Evolutionary conservation across 208 protist species (phyloP), one percentile per base, ranked within the genome.

Genomic region (Acanthamoeba healyi): DNA sequence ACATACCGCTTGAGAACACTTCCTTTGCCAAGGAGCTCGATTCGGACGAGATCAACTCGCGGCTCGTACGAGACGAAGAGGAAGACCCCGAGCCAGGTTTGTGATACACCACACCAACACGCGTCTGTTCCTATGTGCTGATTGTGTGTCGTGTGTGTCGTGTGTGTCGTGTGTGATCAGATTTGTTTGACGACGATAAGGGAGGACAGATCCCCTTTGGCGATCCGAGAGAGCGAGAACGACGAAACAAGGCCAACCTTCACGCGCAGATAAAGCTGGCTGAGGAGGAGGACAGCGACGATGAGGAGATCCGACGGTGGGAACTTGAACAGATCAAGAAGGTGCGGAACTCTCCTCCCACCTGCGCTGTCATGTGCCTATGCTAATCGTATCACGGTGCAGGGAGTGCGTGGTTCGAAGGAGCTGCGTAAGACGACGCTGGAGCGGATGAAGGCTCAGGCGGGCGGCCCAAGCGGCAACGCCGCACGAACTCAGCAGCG

Each of bases 271-370:
- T 93, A 58, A 56, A 93, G 51, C 46, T 61, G 40, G 88, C 58
- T n/a, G 65, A 93, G 29, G 65, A 81, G 42, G 88, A 93, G 88
- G 88, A 93, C 40, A 44, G 42, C 29, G 88, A 93, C 12, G 88
- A 93, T 32, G 88, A 93, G 29, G 88, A 93, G 65, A 36, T 93
- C 0, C 36, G 51, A 40, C 58, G 88, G 19, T 93, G 88, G 88
- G 88, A 93, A 29, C 65, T 93, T 32, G 88, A 93, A 40, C 88
- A 93, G 51, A 74, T 93, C 29, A 46, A 70, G n/a, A 90, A 90
- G 82, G 82, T 51, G 29, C 17, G 15, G 5, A 40, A 42, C 9
- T 32, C 9, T 67, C 15, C n/a, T 9, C n/a, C n/a, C n/a, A 9
- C n/a, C n/a, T 67, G 5, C 58, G 6, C n/a, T n/a, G n/a, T 10